These are phyloP conservation scores for Pleurotus djamor DNA, from an alignment of 768 basidiomycete species.

Conservation along the genomic window DNA sequence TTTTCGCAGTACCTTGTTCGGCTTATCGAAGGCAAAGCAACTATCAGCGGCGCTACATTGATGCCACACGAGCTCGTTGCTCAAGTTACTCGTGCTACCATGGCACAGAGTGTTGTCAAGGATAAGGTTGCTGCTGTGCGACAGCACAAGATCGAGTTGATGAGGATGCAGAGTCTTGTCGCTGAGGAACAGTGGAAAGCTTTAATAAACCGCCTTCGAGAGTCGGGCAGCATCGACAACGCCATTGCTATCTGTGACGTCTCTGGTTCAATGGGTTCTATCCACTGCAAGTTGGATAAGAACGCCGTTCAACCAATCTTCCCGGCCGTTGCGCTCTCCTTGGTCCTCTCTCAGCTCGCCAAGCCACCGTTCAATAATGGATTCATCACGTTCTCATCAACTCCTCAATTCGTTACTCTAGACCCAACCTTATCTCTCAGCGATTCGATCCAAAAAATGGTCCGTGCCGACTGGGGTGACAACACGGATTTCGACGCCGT, in stretches of 20 bases:
- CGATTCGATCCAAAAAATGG: slow-evolving; percentile 36
- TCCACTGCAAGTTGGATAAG: slow-evolving; percentile 8
- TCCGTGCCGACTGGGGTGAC: slow-evolving; percentile 38
- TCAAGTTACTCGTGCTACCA: slow-evolving; percentile 24
- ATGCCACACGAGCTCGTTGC: slow-evolving; percentile 60
- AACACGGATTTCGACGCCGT: slow-evolving; percentile 65
- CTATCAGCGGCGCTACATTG: slow-evolving; percentile 66
- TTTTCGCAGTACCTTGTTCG: slow-evolving; percentile 56
- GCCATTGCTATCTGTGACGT: slow-evolving; percentile 72
- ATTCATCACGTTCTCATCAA: slow-evolving; percentile 67
- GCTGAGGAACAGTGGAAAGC: slow-evolving; percentile 68
- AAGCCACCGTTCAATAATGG: slow-evolving; percentile 60
- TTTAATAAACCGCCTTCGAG: slow-evolving; percentile 49
- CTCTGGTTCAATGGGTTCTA: slow-evolving; percentile 68
- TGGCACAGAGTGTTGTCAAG: not conserved
- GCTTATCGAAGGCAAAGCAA: slow-evolving; percentile 52
- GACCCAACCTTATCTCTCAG: slow-evolving; percentile 37
- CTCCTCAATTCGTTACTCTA: slow-evolving; percentile 49
- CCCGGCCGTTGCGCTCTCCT: slow-evolving; percentile 63
- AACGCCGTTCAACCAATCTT: slow-evolving; percentile 42
- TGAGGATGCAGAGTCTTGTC: slow-evolving; percentile 38
- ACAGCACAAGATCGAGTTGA: slow-evolving; percentile 20
- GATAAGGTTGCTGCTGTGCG: not conserved
- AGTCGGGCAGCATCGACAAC: slow-evolving; percentile 54
- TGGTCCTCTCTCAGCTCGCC: slow-evolving; percentile 61